Base-by-base conservation (phyloP, 2,329 filamentous ascomycete genomes). In the Xylariaceae sp. region DNA sequence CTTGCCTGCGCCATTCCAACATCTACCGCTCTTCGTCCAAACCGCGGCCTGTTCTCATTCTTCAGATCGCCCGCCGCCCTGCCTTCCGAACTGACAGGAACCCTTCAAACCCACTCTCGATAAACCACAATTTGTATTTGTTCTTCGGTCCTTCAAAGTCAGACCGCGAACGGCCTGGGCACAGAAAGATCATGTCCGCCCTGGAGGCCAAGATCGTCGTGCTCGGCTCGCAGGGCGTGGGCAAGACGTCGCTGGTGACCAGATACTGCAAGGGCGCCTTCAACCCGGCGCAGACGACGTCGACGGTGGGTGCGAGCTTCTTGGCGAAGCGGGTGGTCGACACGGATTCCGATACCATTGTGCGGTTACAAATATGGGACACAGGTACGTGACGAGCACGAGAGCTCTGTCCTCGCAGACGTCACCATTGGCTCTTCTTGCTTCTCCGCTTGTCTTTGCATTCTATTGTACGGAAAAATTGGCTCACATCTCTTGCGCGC, bases 361-460 rank as follows among this genome's bases (percentile, higher is more conserved):
- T 96, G 28, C 81, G 90, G n/a, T 73, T 96, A 29, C 90, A 96
- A 61, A 94, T 96, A 53, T 96, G 90, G 90, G 90, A 96, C 62
- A 96, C 90, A 26, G 89, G 77, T 79, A 62, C 18, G 31, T 34
- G n/a, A n/a, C n/a, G n/a, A n/a, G n/a, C n/a, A n/a, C n/a, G n/a
- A n/a, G n/a, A n/a, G n/a, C 16, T 79, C 61, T 17, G 4, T 3
- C 26, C 28, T n/a, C 30, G 57, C 53, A 34, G 16, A 28, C 34
- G n/a, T n/a, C n/a, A n/a, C n/a, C n/a, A n/a, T n/a, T n/a, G n/a
- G 16, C 37, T 18, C 19, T 35, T 40, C 37, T 39, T 22, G 29
- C 16, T 29, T 16, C 26, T 33, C 28, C 32, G 17, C 11, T 34
- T n/a, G n/a, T n/a, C n/a, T n/a, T n/a, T n/a, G n/a, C 18, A n/a